These are phyloP conservation scores for Xylaria intraflava DNA, from an alignment of 495 filamentous ascomycete species.

Conservation along the genomic window DNA sequence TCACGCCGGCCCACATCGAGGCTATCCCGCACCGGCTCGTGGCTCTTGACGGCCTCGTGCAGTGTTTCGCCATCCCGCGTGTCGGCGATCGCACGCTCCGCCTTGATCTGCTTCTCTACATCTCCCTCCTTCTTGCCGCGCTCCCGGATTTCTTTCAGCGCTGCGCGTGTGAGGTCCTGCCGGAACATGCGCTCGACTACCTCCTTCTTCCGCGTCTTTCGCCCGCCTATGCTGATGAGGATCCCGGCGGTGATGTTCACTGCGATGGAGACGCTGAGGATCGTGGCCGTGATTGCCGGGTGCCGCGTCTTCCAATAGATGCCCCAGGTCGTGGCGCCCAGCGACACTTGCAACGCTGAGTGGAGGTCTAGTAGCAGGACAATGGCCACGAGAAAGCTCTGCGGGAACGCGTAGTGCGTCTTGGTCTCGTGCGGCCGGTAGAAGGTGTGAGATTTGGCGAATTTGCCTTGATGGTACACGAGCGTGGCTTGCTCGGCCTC, in stretches of 20 bases:
- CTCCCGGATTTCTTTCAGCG: slow-evolving; percentile 56
- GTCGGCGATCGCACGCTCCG: slow-evolving; percentile 22
- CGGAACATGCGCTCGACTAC: slow-evolving; percentile 66
- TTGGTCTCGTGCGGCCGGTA: slow-evolving; percentile 79
- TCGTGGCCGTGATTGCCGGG: slow-evolving; percentile 66
- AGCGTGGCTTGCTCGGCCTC: slow-evolving; percentile 56
- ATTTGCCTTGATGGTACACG: slow-evolving; percentile 66
- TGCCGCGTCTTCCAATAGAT: slow-evolving; percentile 58
- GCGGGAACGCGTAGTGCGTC: slow-evolving; percentile 72
- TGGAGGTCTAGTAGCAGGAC: slow-evolving; percentile 71
- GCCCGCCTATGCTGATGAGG: slow-evolving; percentile 65
- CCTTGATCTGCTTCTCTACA: slow-evolving; percentile 42
- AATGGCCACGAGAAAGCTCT: slow-evolving; percentile 61
- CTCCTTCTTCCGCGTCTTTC: slow-evolving; percentile 71
- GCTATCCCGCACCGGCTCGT: slow-evolving; percentile 10
- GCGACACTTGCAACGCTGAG: slow-evolving; percentile 64
- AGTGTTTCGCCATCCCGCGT: slow-evolving; percentile 22
- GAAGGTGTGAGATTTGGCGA: slow-evolving; percentile 71
- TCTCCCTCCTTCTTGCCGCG: slow-evolving; percentile 48
- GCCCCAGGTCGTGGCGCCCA: slow-evolving; percentile 67
- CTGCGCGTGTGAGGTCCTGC: slow-evolving; percentile 65
- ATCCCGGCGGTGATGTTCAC: slow-evolving; percentile 67
- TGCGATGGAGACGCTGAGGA: slow-evolving; percentile 67
- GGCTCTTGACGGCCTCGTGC: slow-evolving; percentile 14
- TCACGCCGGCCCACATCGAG: neutral